These are phyloP conservation scores for Leptomonas seymouri DNA, from an alignment of 208 protist genomes.

Conservation along the genomic window DNA sequence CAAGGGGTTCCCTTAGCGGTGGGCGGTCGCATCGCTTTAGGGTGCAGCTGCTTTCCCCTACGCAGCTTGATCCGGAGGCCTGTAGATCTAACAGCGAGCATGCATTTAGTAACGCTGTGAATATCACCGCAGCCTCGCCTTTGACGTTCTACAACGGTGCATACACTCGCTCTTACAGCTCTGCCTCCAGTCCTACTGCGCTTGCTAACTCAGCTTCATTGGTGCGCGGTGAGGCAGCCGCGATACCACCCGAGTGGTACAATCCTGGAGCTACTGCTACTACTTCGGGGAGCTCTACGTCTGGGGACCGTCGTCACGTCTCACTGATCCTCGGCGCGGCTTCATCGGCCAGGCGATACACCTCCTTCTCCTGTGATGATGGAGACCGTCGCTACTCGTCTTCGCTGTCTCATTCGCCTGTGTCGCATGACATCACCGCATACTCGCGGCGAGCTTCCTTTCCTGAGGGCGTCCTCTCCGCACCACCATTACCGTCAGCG, in stretches of 20 bases:
- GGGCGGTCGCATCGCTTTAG: constrained; percentile 26
- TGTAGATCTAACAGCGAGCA: not conserved
- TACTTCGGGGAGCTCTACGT: not conserved
- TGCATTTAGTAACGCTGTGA: not conserved
- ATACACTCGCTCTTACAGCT: too few relatives aligned
- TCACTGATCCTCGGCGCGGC: not conserved
- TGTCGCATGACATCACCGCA: not conserved
- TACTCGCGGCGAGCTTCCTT: not conserved
- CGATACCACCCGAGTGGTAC: constrained; percentile 13
- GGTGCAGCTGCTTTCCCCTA: constrained; percentile 23
- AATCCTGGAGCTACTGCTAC: not conserved
- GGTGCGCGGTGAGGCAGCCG: not conserved
- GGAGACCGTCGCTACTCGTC: not conserved
- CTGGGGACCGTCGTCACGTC: not conserved
- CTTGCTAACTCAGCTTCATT: not conserved
- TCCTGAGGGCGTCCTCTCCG: not conserved
- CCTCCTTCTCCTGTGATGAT: not conserved
- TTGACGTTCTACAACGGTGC: too few relatives aligned
- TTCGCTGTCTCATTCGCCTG: not conserved
- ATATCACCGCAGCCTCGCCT: not conserved
- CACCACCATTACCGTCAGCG: not conserved
- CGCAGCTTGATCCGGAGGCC: not conserved
- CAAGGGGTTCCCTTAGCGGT: not conserved
- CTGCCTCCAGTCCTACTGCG: not conserved
- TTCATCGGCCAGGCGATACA: constrained; percentile 2